Percentiles rank a stretch among this genome's conserved stretches.
These are phyloP conservation scores for Penicillium sp. DNA, from an alignment of 2,329 filamentous ascomycete species.

Conservation along the genomic window DNA sequence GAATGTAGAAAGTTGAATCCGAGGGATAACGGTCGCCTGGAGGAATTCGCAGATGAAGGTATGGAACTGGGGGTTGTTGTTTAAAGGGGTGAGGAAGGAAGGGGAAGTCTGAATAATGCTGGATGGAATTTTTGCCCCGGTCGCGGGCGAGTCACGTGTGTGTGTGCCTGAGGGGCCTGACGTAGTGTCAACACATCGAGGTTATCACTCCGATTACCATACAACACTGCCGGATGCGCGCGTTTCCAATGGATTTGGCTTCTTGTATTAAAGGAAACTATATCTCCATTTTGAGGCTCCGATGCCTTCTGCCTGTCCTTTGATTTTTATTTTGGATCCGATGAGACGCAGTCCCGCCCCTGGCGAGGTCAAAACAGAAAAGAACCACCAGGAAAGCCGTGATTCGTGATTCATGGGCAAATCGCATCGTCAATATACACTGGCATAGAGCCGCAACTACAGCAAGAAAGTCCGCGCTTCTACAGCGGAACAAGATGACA, in stretches of 20 bases:
- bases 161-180: slow-evolving; percentile 23
- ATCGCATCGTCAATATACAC: slow-evolving; percentile 8
- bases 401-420: slow-evolving; percentile 17
- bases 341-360: too few relatives aligned
- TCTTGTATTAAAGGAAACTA: too few relatives aligned
- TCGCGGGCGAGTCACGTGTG: slow-evolving; percentile 19
- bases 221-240: too few relatives aligned
- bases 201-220: too few relatives aligned
- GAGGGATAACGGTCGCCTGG: slow-evolving; percentile 6
- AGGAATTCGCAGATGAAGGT: slow-evolving; percentile 17
- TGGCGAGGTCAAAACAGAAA: too few relatives aligned
- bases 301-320: background rate
- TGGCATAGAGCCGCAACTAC: slow-evolving; percentile 11
- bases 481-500: slow-evolving; percentile 84
- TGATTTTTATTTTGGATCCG: background rate
- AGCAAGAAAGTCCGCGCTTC: slow-evolving; percentile 20
- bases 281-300: background rate
- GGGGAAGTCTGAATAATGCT: slow-evolving; percentile 23
- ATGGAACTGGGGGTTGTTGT: slow-evolving; percentile 26
- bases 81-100: slow-evolving; percentile 30
- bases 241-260: too few relatives aligned
- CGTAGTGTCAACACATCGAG: slow-evolving; percentile 20
- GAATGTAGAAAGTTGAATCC: slow-evolving; percentile 21
- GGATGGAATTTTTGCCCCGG: slow-evolving; percentile 36
- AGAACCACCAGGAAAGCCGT: too few relatives aligned